phyloP scores from a whole-genome alignment of 2,329 filamentous ascomycete genomes.

The Westerdykella ornata region DNA sequence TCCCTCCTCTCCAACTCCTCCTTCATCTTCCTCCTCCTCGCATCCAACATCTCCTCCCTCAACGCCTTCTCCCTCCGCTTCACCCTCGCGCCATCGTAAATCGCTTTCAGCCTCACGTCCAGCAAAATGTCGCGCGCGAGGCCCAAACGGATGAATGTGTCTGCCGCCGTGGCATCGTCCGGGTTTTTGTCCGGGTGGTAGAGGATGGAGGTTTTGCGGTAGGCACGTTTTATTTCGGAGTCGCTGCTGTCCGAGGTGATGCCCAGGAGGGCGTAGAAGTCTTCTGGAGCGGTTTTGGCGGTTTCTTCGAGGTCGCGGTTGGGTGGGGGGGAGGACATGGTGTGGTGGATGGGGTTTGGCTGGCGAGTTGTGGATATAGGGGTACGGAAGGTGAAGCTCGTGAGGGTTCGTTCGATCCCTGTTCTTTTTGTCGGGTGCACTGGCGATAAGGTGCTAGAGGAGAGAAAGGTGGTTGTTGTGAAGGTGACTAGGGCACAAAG shows the following conservation, averaged over 20 bases:
- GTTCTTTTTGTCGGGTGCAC: background rate
- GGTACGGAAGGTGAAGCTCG: background rate
- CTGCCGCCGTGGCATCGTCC: conserved; percentile 54
- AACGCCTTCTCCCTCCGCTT: conserved; percentile 63
- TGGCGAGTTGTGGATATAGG: background rate
- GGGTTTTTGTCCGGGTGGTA: conserved; percentile 91
- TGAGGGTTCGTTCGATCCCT: background rate
- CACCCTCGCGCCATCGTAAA: conserved; percentile 71
- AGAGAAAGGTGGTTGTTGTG: background rate
- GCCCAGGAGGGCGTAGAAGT: conserved; percentile 72
- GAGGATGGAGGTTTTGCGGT: conserved; percentile 77
- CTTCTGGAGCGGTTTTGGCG: conserved; percentile 41
- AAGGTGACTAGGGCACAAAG: too few relatives aligned
- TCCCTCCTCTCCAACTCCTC: conserved; percentile 81
- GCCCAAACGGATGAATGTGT: conserved; percentile 78
- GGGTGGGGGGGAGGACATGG: background rate
- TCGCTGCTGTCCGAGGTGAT: conserved; percentile 59
- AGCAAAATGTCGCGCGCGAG: conserved; percentile 80
- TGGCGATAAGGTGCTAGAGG: background rate
- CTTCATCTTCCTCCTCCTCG: conserved; percentile 66
- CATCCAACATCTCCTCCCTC: conserved; percentile 67
- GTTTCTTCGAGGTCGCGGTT: conserved; percentile 40
- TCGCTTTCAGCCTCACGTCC: conserved; percentile 61
- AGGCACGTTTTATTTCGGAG: conserved; percentile 73
- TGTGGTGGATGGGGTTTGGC: background rate